Evolutionary conservation across 768 basidiomycete species (phyloP).

Genomic region (Rhodotorula diobovata): DNA sequence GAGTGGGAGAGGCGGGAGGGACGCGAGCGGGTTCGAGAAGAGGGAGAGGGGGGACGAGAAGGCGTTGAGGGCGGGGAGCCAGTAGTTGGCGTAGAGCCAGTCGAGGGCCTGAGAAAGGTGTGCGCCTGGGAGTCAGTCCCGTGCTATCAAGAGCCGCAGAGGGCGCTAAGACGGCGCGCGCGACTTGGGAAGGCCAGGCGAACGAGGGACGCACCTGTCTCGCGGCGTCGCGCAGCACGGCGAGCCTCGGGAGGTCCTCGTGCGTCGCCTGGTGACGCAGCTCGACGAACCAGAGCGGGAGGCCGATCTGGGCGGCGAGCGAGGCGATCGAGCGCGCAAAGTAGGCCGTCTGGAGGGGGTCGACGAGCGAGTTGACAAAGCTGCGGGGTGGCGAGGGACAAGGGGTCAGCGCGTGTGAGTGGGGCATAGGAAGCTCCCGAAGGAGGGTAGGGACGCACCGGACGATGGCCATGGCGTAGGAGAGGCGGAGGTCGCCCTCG

Average conservation of each 20-base stretch:
- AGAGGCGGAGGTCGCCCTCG: constrained; percentile 28
- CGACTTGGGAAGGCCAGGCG: constrained; percentile 29
- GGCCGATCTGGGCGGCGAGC: constrained; percentile 76
- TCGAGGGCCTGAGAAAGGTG: constrained; percentile 61
- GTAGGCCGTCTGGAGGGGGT: constrained; percentile 80
- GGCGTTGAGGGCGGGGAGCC: constrained; percentile 56
- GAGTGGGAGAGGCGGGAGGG: constrained; percentile 52
- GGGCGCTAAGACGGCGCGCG: not conserved
- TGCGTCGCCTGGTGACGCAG: constrained; percentile 93
- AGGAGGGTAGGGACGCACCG: constrained; percentile 43
- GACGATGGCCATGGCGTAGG: constrained; percentile 42
- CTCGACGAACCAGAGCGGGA: constrained; percentile 86
- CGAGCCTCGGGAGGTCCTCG: constrained; percentile 82
- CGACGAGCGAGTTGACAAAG: constrained; percentile 90
- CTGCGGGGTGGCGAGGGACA: constrained; percentile 52
- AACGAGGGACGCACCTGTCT: constrained; percentile 56
- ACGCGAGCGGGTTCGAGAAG: not conserved
- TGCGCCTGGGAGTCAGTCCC: too few relatives aligned
- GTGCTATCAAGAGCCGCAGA: too few relatives aligned
- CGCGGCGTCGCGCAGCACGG: constrained; percentile 65
- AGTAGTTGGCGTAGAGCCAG: constrained; percentile 82
- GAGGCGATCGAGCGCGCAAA: constrained; percentile 87
- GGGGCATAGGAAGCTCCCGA: not conserved
- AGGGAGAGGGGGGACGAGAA: constrained; percentile 51
- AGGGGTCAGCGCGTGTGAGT: constrained; percentile 52